Percentiles rank a stretch among this genome's conserved stretches.
These are phyloP conservation scores for Plasmopara viticola DNA, from an alignment of 352 stramenopile species.

Conservation along the genomic window DNA sequence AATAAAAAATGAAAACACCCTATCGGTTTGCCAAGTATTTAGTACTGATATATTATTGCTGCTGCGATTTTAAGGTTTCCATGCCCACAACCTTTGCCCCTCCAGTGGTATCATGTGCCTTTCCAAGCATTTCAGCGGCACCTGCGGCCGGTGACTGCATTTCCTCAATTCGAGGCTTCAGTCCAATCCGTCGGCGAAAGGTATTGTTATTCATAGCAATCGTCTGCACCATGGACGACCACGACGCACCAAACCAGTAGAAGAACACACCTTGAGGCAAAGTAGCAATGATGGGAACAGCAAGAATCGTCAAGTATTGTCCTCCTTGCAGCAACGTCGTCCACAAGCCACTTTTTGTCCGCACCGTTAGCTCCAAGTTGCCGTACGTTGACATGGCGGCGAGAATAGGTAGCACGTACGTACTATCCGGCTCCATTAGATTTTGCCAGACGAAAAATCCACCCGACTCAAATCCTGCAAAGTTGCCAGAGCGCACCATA, in stretches of 20 bases:
- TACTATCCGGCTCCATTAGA: constrained; percentile 54
- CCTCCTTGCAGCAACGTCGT: constrained; percentile 34
- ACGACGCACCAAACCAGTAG: constrained; percentile 72
- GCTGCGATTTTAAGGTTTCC: background rate
- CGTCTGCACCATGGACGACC: constrained; percentile 57
- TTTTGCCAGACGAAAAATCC: constrained; percentile 64
- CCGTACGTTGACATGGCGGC: constrained; percentile 53
- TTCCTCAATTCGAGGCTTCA: constrained; percentile 36
- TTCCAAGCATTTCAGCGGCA: constrained; percentile 17
- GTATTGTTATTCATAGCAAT: constrained; percentile 59
- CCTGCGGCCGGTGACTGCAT: constrained; percentile 13
- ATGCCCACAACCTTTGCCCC: background rate
- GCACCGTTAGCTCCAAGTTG: constrained; percentile 48
- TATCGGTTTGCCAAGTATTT: background rate
- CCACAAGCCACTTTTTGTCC: constrained; percentile 46
- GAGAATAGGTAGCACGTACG: constrained; percentile 49
- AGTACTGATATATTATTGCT: background rate
- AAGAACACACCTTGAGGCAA: constrained; percentile 76
- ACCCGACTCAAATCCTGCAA: constrained; percentile 51
- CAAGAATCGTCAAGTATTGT: constrained; percentile 52
- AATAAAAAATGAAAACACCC: too few species aligned
- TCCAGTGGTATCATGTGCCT: constrained; percentile 5
- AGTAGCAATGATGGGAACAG: constrained; percentile 40
- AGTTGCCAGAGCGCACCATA: constrained; percentile 67
- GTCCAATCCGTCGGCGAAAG: constrained; percentile 48